phyloP scores from a whole-genome alignment of 345 rosid genomes.

The Eucalyptus microcorys region DNA sequence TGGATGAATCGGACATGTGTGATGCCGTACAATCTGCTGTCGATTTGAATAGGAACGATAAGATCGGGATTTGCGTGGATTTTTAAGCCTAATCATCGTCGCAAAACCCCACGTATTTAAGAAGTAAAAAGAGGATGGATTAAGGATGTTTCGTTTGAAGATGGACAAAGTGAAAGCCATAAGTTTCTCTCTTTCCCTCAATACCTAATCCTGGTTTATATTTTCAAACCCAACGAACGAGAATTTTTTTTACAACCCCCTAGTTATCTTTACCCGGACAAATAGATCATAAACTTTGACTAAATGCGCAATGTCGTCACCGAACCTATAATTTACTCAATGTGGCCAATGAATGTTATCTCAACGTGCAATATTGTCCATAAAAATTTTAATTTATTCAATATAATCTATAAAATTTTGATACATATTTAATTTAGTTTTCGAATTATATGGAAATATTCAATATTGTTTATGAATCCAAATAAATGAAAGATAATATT shows the following conservation, averaged over 20 bases:
- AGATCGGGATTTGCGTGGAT: neutral
- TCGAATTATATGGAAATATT: too few species aligned
- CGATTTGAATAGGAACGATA: neutral
- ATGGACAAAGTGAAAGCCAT: neutral
- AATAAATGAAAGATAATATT: too few species aligned
- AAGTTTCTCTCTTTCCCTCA: neutral
- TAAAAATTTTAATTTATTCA: too few species aligned
- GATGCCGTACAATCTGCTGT: neutral
- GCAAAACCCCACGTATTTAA: neutral
- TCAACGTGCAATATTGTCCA: fast-evolving
- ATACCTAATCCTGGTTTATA: neutral
- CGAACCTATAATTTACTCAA: too few species aligned
- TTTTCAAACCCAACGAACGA: neutral
- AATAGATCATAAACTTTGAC: neutral
- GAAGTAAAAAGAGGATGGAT: neutral
- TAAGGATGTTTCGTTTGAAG: neutral
- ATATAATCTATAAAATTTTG: too few species aligned
- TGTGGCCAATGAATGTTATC: fast-evolving
- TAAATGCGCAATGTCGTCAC: fast-evolving
- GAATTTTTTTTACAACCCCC: neutral
- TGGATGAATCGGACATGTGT: neutral
- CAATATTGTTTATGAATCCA: too few species aligned
- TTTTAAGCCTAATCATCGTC: neutral
- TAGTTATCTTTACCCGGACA: too few species aligned
- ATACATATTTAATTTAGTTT: too few species aligned